Evolutionary conservation across 257 asterid genomes (phyloP).

Genomic region (Coffea eugenioides): DNA sequence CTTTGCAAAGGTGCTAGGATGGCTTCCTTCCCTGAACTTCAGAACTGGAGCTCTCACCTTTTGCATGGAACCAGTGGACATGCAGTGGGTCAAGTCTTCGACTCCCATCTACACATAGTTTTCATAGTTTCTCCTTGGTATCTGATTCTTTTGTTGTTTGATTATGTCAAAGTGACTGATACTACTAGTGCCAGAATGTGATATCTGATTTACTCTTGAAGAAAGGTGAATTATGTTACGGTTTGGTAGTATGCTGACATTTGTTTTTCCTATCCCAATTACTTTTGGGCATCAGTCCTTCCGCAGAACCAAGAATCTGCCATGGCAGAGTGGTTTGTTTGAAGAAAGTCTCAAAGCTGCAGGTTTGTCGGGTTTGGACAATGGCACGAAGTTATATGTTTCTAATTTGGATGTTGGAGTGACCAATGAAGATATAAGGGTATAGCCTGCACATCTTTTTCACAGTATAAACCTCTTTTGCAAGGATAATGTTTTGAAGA

Average conservation of each 20-base stretch:
- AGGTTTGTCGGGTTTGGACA: constrained; percentile 68
- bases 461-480: constrained; percentile 29
- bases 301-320: constrained; percentile 74
- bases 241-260: constrained; percentile 58
- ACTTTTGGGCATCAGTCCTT: constrained; percentile 78
- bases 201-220: constrained; percentile 55
- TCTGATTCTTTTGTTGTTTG: constrained; percentile 47
- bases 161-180: constrained; percentile 51
- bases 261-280: constrained; percentile 55
- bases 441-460: constrained; percentile 41
- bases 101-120: constrained; percentile 43
- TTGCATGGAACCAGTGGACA: constrained; percentile 54
- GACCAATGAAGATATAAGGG: constrained; percentile 91
- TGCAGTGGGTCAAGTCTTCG: constrained; percentile 55
- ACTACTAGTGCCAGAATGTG: constrained; percentile 41
- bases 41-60: constrained; percentile 64
- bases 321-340: constrained; percentile 84
- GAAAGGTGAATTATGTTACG: constrained; percentile 46
- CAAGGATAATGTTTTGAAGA: constrained; percentile 32
- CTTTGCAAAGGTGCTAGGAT: constrained; percentile 37
- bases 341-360: constrained; percentile 90
- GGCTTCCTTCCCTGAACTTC: constrained; percentile 62
- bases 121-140: constrained; percentile 41
- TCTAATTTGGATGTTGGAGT: constrained; percentile 82
- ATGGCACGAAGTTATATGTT: constrained; percentile 59